Evolutionary conservation across 164 flowering plant genomes (phyloP).

Genomic region (Hamamelis virginiana): DNA sequence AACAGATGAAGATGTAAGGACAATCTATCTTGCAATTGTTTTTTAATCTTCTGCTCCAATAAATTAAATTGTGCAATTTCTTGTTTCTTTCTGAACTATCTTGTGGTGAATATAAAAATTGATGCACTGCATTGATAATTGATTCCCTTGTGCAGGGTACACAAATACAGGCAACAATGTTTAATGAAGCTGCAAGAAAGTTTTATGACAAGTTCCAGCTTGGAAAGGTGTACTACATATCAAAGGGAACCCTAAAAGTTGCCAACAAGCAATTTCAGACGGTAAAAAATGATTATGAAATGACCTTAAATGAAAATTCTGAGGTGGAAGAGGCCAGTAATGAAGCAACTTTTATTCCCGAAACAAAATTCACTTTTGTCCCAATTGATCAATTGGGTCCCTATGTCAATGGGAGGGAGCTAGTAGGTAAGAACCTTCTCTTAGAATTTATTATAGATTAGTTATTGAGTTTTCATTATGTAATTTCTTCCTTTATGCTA

Average conservation of each 20-base stretch:
- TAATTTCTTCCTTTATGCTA: neutral
- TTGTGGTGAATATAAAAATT: too few relatives aligned
- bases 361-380: conserved; percentile 73
- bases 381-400: conserved; percentile 79
- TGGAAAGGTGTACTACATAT: conserved; percentile 90
- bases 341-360: conserved; percentile 69
- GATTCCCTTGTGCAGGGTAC: conserved; percentile 66
- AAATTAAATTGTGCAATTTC: too few relatives aligned
- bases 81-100: too few relatives aligned
- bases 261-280: conserved; percentile 93
- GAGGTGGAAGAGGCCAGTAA: conserved; percentile 80
- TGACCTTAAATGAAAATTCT: conserved; percentile 87
- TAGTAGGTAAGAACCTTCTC: conserved; percentile 57
- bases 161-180: conserved; percentile 97
- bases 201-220: conserved; percentile 68
- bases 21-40: too few relatives aligned
- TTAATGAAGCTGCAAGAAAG: conserved; percentile 87
- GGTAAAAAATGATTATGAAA: conserved; percentile 92
- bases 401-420: conserved; percentile 71
- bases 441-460: neutral
- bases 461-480: neutral
- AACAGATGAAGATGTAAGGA: conserved; percentile 85
- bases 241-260: conserved; percentile 72
- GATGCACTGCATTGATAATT: neutral
- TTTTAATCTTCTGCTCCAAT: too few relatives aligned